phyloP scores from a whole-genome alignment of 495 filamentous ascomycete species.

The Staphylotrichum tortipilum region DNA sequence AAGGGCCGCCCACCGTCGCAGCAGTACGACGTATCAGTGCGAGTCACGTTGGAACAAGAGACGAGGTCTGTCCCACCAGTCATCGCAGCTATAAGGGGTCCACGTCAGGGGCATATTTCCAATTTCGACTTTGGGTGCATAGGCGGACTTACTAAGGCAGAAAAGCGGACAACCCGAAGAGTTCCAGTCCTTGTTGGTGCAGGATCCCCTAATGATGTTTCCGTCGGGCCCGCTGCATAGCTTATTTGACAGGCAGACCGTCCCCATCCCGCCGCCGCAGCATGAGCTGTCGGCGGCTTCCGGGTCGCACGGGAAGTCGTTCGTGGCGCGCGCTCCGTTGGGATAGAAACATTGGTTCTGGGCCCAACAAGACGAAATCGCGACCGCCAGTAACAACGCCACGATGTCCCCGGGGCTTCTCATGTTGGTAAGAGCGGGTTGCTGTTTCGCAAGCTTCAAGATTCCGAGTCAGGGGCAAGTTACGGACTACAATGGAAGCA shows the following conservation, averaged over 20 bases:
- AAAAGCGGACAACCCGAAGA: neutral
- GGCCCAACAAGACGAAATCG: neutral
- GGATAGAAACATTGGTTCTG: neutral
- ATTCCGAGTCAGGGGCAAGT: no score
- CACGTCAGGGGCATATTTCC: neutral
- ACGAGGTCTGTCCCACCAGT: neutral
- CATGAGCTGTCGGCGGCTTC: neutral
- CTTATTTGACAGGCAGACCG: neutral
- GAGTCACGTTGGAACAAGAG: neutral
- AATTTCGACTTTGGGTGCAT: no score
- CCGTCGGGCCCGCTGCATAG: neutral
- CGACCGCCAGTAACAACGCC: no score
- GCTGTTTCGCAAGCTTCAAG: no score
- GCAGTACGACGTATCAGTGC: neutral
- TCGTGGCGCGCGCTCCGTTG: neutral
- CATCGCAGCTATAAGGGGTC: neutral
- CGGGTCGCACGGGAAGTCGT: neutral
- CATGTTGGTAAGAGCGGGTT: no score
- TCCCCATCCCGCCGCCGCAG: neutral
- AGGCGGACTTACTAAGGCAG: neutral
- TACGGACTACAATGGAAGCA: no score
- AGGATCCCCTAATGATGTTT: neutral
- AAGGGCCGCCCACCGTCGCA: neutral
- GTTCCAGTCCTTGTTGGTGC: neutral
- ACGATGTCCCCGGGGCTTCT: no score